phyloP scores from a whole-genome alignment of 202 grass and related monocot species.

The Setaria italica region DNA sequence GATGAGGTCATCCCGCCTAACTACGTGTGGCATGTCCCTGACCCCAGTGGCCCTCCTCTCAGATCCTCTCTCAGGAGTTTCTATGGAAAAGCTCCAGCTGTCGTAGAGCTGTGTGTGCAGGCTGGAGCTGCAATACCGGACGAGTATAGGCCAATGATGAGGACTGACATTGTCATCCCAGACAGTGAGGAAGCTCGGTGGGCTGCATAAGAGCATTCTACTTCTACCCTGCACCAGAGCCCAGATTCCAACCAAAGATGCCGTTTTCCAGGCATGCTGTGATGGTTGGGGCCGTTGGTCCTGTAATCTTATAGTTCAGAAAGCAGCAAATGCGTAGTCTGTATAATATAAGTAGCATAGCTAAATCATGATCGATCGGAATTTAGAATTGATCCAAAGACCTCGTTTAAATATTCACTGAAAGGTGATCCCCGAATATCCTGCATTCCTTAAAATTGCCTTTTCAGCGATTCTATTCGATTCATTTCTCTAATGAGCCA shows the following conservation, averaged over 20 bases:
- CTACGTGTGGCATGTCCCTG: constrained; percentile 81
- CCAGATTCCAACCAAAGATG: constrained; percentile 15
- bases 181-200: constrained; percentile 67
- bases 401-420: constrained; percentile 40
- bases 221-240: constrained; percentile 15
- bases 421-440: constrained; percentile 55
- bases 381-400: constrained; percentile 30
- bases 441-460: constrained; percentile 31
- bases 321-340: constrained; percentile 15
- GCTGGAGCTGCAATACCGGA: constrained; percentile 79
- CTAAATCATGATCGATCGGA: constrained; percentile 17
- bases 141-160: constrained; percentile 77
- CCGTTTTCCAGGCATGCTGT: not conserved
- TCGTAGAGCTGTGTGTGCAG: constrained; percentile 87
- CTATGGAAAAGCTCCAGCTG: constrained; percentile 83
- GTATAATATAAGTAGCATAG: constrained; percentile 38
- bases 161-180: constrained; percentile 78
- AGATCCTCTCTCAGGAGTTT: constrained; percentile 71
- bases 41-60: constrained; percentile 63
- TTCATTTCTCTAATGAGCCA: constrained; percentile 22
- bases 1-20: constrained; percentile 86
- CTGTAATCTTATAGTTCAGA: not conserved
- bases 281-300: constrained; percentile 6
- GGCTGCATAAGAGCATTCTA: constrained; percentile 49
- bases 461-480: constrained; percentile 29